Conservation (phyloP, 2,329 filamentous ascomycete genomes). For the Fusarium hostae region DNA sequence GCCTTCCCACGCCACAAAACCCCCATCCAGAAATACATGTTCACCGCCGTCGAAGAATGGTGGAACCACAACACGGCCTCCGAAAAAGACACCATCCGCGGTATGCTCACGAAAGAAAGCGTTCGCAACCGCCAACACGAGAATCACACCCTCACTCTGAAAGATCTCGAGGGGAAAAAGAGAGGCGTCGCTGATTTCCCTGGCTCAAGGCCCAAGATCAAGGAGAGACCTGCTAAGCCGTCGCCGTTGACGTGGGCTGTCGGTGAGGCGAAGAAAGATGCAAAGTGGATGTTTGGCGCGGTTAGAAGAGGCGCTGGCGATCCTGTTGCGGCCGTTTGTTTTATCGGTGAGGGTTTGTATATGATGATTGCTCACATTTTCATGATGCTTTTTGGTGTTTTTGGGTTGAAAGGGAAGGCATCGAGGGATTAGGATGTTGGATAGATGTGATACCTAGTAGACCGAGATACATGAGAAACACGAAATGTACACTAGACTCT, state of each 20-base stretch:
- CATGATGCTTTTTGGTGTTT: constrained; percentile 6
- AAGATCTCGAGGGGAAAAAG: constrained; percentile 39
- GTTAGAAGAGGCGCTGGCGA: constrained; percentile 30
- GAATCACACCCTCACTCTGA: constrained; percentile 43
- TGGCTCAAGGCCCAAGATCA: constrained; percentile 41
- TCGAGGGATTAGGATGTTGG: neutral
- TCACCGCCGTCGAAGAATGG: constrained; percentile 81
- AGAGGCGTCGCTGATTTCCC: constrained; percentile 44
- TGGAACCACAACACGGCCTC: constrained; percentile 60
- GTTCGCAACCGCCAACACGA: constrained; percentile 43
- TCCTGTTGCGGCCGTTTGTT: constrained; percentile 21
- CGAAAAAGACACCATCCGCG: constrained; percentile 37
- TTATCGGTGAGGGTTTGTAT: constrained; percentile 21
- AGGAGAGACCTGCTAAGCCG: constrained; percentile 33
- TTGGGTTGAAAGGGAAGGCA: constrained; percentile 3
- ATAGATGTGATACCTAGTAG: neutral
- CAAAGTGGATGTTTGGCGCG: constrained; percentile 31
- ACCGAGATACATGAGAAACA: neutral
- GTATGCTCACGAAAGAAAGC: constrained; percentile 44
- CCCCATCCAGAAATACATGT: constrained; percentile 86
- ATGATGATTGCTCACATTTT: constrained; percentile 16
- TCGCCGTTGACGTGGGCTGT: constrained; percentile 41
- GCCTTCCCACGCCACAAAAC: constrained; percentile 72
- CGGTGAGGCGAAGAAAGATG: constrained; percentile 30
- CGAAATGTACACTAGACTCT: neutral